These are phyloP conservation scores for Arachnomyces sp. DNA, from an alignment of 2,329 filamentous ascomycete genomes.

Conservation along the genomic window DNA sequence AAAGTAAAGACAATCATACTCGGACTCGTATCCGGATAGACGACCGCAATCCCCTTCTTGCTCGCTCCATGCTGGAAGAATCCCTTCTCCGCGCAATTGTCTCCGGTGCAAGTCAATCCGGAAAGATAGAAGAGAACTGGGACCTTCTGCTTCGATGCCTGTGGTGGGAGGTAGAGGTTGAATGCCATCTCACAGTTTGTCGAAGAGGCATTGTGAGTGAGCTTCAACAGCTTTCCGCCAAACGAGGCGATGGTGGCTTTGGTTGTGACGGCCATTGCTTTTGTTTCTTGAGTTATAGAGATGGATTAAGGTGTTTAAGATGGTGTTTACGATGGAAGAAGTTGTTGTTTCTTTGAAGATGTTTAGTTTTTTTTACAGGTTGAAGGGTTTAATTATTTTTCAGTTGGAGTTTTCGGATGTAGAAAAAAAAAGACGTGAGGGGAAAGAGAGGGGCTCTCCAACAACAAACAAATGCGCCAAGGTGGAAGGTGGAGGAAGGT, in stretches of 20 bases:
- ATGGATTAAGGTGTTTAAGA: not conserved
- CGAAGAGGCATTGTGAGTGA: constrained; percentile 70
- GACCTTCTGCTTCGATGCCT: constrained; percentile 57
- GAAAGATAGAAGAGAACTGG: constrained; percentile 91
- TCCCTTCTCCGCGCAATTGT: constrained; percentile 68
- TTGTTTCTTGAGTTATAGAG: not conserved
- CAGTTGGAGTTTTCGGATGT: constrained; percentile 9
- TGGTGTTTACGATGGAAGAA: too few relatives aligned
- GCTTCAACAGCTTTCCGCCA: constrained; percentile 90
- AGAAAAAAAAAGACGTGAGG: constrained; percentile 19
- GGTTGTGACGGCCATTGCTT: constrained; percentile 74
- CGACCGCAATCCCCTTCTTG: constrained; percentile 75
- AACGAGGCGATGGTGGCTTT: constrained; percentile 86
- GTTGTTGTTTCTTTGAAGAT: too few relatives aligned
- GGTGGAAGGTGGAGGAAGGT: too few relatives aligned
- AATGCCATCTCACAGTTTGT: constrained; percentile 86
- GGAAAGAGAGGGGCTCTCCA: constrained; percentile 11
- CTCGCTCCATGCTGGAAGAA: constrained; percentile 84
- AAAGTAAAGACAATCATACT: constrained; percentile 43
- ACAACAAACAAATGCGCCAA: too few relatives aligned
- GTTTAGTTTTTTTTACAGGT: too few relatives aligned
- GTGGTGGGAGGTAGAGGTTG: constrained; percentile 82
- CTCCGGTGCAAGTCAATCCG: constrained; percentile 87
- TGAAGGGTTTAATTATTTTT: constrained; percentile 10
- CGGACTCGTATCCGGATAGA: constrained; percentile 93